Conservation (phyloP, 768 basidiomycete genomes). For the Tylopilus sp. region DNA sequence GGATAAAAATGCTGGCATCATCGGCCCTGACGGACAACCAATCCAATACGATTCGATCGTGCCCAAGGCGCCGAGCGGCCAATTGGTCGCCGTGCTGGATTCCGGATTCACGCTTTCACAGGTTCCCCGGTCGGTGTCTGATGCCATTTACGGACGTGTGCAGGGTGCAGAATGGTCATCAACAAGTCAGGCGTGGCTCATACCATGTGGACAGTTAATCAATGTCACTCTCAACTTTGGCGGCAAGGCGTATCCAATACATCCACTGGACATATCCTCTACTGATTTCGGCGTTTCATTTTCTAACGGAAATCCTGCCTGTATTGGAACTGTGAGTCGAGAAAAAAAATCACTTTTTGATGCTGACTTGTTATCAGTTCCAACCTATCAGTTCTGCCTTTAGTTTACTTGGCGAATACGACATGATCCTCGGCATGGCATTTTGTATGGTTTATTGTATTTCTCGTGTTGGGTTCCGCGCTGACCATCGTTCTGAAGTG, state of each 20-base stretch:
- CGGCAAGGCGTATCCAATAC: slow-evolving; percentile 63
- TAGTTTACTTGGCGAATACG: slow-evolving; percentile 72
- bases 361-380: slow-evolving; percentile 45
- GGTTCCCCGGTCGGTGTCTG: slow-evolving; percentile 69
- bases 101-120: slow-evolving; percentile 71
- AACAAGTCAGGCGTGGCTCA: slow-evolving; percentile 56
- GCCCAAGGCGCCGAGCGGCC: slow-evolving; percentile 58
- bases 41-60: slow-evolving; percentile 65
- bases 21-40: slow-evolving; percentile 70
- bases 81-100: slow-evolving; percentile 71
- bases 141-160: slow-evolving; percentile 79
- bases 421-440: slow-evolving; percentile 80
- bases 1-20: slow-evolving; percentile 61
- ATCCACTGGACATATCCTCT: slow-evolving; percentile 67
- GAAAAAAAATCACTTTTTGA: background rate
- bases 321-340: slow-evolving; percentile 62
- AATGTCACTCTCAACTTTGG: slow-evolving; percentile 72
- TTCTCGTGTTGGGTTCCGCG: background rate
- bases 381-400: slow-evolving; percentile 83
- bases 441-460: slow-evolving; percentile 50
- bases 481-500: slow-evolving; percentile 41
- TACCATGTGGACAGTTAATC: slow-evolving; percentile 72
- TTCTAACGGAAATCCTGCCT: slow-evolving; percentile 50
- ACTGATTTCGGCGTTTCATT: slow-evolving; percentile 48
- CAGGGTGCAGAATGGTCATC: slow-evolving; percentile 65